These are phyloP conservation scores for Narthecium ossifragum DNA, from an alignment of 106 monocot species.

Conservation along the genomic window DNA sequence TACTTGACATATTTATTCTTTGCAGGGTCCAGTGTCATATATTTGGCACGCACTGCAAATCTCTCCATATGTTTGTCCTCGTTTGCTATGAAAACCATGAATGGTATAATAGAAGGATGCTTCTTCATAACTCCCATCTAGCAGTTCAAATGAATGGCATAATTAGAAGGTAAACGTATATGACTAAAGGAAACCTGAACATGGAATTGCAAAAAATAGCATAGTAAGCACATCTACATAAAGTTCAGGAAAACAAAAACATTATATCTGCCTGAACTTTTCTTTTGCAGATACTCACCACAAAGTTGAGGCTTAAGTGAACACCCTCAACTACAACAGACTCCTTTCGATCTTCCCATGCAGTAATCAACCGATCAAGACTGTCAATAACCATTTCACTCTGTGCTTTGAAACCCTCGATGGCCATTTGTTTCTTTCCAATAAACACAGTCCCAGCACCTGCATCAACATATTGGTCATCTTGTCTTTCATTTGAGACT, in stretches of 20 bases:
- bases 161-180: too few relatives aligned
- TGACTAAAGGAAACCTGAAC: too few relatives aligned
- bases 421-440: constrained; percentile 62
- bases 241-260: background rate
- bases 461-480: constrained; percentile 14
- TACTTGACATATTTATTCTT: constrained; percentile 95
- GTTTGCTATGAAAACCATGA: constrained; percentile 79
- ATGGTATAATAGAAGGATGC: constrained; percentile 92
- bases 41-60: constrained; percentile 96
- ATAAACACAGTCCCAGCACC: constrained; percentile 30
- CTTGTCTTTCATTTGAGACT: constrained; percentile 21
- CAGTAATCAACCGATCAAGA: constrained; percentile 84
- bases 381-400: constrained; percentile 99
- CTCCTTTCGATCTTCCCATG: constrained; percentile 88
- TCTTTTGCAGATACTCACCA: constrained; percentile 37
- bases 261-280: too few relatives aligned
- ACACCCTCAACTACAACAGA: constrained; percentile 95
- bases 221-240: background rate
- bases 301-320: constrained; percentile 95
- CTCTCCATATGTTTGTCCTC: constrained; percentile 90
- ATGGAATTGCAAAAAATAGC: background rate
- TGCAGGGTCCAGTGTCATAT: constrained; percentile 89
- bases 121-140: constrained; percentile 98
- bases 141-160: background rate
- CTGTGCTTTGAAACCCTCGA: constrained; percentile 91